phyloP scores from a whole-genome alignment of 495 filamentous ascomycete species.

The Lasiosphaeriaceae sp. region DNA sequence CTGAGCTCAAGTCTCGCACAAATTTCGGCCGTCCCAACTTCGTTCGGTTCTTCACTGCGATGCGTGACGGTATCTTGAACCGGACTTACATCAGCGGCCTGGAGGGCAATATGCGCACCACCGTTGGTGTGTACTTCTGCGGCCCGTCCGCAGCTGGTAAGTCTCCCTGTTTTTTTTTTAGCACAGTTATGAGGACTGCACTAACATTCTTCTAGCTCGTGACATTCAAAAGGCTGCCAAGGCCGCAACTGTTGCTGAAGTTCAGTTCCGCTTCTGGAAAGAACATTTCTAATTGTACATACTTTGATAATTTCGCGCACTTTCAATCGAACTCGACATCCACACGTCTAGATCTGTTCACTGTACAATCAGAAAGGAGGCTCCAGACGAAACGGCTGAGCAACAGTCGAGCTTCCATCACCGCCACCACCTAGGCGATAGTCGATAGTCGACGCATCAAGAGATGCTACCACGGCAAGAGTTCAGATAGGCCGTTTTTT shows the following conservation, averaged over 20 bases:
- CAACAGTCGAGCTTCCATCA: no score
- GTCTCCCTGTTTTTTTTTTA: conserved; percentile 10
- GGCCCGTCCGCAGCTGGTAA: conserved; percentile 55
- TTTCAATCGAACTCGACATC: neutral
- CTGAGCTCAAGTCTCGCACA: conserved; percentile 81
- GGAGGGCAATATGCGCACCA: conserved; percentile 66
- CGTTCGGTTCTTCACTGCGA: conserved; percentile 69
- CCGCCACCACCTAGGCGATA: no score
- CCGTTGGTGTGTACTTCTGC: conserved; percentile 98
- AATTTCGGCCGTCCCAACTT: conserved; percentile 98
- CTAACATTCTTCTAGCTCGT: conserved; percentile 55
- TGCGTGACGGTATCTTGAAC: conserved; percentile 83
- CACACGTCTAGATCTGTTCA: no score
- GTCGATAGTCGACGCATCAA: no score
- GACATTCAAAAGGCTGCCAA: conserved; percentile 81
- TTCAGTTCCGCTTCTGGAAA: conserved; percentile 98
- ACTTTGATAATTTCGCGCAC: neutral
- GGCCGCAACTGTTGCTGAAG: conserved; percentile 63
- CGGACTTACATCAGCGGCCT: conserved; percentile 80
- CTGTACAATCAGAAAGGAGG: no score
- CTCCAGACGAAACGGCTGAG: no score
- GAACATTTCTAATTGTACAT: conserved; percentile 64
- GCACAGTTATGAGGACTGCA: neutral
- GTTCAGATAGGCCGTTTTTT: no score
- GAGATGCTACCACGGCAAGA: no score